Evolutionary conservation across 176 grass and related monocot species (phyloP).

Genomic region (Cenchrus fungigraminus): DNA sequence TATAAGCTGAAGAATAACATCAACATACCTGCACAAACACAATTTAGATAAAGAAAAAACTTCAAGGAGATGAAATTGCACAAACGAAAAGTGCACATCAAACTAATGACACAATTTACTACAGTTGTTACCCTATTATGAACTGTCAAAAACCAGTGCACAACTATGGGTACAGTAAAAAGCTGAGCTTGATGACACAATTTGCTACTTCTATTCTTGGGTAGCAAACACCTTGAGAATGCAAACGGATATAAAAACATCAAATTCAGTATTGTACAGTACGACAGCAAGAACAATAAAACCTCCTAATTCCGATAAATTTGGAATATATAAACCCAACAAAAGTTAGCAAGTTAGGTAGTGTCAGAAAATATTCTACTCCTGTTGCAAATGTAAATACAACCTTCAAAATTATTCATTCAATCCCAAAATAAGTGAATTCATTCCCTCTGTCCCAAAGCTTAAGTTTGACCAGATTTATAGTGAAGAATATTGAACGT

Average conservation of each 20-base stretch:
- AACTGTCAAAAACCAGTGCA: background rate
- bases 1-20: slow-evolving; percentile 99
- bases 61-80: slow-evolving; percentile 17
- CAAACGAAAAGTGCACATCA: background rate
- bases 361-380: background rate
- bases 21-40: slow-evolving; percentile 83
- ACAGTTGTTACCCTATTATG: slow-evolving; percentile 9
- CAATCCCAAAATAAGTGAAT: no score
- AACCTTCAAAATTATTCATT: no score
- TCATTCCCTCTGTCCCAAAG: no score
- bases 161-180: slow-evolving; percentile 5
- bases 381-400: background rate
- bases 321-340: background rate
- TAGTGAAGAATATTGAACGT: no score
- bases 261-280: background rate
- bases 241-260: slow-evolving; percentile 3
- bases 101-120: slow-evolving; percentile 4
- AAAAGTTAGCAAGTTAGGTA: slow-evolving; percentile 16
- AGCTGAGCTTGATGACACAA: background rate
- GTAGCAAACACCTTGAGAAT: background rate
- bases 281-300: background rate
- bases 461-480: no score
- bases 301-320: background rate
- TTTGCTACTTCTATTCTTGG: background rate
- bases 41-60: background rate